Evolutionary conservation across 805 yeast genomes (phyloP), one percentile per base, ranked within the genome.

Genomic region (Isabelozyma heimii): DNA sequence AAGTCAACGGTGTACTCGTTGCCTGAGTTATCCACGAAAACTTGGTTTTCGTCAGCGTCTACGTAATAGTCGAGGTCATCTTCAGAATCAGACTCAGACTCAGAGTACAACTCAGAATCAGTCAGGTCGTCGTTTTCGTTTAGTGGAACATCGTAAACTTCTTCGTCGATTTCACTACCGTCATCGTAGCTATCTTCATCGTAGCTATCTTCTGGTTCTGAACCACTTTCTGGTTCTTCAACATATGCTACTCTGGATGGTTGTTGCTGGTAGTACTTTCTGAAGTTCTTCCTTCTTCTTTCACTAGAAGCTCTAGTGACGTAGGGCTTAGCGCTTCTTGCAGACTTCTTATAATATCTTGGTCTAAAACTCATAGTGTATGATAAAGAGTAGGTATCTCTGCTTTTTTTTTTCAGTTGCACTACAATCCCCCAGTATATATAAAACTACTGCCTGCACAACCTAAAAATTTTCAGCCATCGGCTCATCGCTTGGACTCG

Each of bases 141-240:
- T 20, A 20, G 6, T 20, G 24, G 24, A 20, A 20, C 3, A 20
- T 20, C 24, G 43, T 13, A 24, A 24, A 54, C 51, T 17, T 56
- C 50, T 27, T 49, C 37, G 8, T 40, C 17, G 13, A 47, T 46
- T 40, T 58, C 51, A 26, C 51, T 51, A 42, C 44, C 49, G 44
- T 51, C 51, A 52, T 58, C 57, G 14, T 52, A 17, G 42, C 44
- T 35, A 30, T 47, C 45, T 44, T 47, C 51, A 24, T 40, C 45
- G 41, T 44, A 40, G 17, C 35, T 40, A n/a, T 48, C 51, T 27
- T 45, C 40, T n/a, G 43, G 27, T 37, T 38, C 42, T 7, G 41
- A 28, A 15, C 37, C 74, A 45, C 70, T 65, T 42, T 65, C 70
- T 28, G 79, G 77, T 55, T 73, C 79, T 61, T 73, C 79, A 33